Base-by-base conservation (phyloP, 345 rosid species). In the Sonneratia alba region DNA sequence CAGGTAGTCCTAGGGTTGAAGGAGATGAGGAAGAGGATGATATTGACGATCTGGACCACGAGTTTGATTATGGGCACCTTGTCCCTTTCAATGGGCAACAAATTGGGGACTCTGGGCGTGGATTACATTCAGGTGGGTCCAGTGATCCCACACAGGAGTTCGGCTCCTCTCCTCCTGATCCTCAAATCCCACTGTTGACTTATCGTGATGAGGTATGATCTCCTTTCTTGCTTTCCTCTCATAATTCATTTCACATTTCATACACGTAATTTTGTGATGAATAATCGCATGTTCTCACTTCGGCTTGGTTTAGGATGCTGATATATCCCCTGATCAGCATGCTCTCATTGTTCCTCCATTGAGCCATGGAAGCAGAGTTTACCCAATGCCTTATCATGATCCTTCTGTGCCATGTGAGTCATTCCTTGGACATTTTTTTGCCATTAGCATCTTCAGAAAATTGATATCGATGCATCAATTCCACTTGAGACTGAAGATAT, bases 21-120 rank as follows among this genome's bases (percentile, higher is more conserved):
- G 89, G 93, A 7, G 93, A 88, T 81, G 92, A 86, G 36, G 92
- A 88, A 73, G 97, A 92, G 78, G 93, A 88, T 56, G 85, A 76
- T 67, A 79, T 66, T 9, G 93, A 88, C 76, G 91, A 86, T 80
- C 75, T 86, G 77, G 89, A 88, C 78, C 73, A 79, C 27, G 93
- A 88, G 79, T 85, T 86, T 27, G 85, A 88, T 71, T 75, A 80
- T 65, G 15, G 72, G 63, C 63, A 90, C 79, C 67, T 81, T 53
- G 82, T 90, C 77, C 85, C 84, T 40, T 74, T 84, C 80, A 86
- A 85, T 67, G 81, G 87, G 38, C 90, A 86, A 49, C 90, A 86
- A 65, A 73, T 71, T 19, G 82, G 86, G 1, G 98, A 91, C 27
- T 43, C 87, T 80, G 91, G 87, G n/a, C 89, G 79, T 24, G 81